phyloP scores from a whole-genome alignment of 371 early-diverging fungal genomes.

The Mortierella sp. region DNA sequence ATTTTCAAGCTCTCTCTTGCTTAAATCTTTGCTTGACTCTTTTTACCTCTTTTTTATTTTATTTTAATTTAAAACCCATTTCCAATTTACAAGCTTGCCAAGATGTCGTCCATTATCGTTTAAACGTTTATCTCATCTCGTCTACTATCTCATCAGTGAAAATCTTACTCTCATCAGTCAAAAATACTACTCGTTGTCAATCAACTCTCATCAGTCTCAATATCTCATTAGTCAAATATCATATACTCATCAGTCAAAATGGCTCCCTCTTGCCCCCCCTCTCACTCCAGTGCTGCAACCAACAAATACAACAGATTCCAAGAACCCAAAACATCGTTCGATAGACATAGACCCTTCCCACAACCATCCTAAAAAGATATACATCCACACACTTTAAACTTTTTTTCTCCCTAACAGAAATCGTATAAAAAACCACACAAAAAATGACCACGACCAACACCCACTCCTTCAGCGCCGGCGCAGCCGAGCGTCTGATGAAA shows the following conservation, averaged over 20 bases:
- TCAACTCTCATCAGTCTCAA: conserved; percentile 17
- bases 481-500: conserved; percentile 51
- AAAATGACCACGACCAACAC: conserved; percentile 40
- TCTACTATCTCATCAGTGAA: conserved; percentile 22
- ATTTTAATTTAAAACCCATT: conserved; percentile 21
- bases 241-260: conserved; percentile 36
- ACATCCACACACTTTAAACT: too few relatives aligned
- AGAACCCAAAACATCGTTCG: conserved; percentile 40
- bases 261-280: conserved; percentile 55
- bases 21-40: not conserved
- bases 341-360: conserved; percentile 48
- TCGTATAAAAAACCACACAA: conserved; percentile 11
- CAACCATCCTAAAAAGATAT: conserved; percentile 44
- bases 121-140: conserved; percentile 32
- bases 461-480: conserved; percentile 26
- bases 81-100: conserved; percentile 21
- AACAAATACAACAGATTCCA: conserved; percentile 21
- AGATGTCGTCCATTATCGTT: conserved; percentile 54
- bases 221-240: conserved; percentile 9
- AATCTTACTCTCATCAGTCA: conserved; percentile 12
- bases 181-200: conserved; percentile 10
- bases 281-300: conserved; percentile 24
- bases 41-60: conserved; percentile 19
- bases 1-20: not conserved
- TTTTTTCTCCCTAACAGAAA: conserved; percentile 2